A percentile compares a stretch with the other conserved stretches of the same genome.
These are phyloP conservation scores for Alisma plantagoaquatica DNA, from an alignment of 106 monocot genomes.

Conservation along the genomic window DNA sequence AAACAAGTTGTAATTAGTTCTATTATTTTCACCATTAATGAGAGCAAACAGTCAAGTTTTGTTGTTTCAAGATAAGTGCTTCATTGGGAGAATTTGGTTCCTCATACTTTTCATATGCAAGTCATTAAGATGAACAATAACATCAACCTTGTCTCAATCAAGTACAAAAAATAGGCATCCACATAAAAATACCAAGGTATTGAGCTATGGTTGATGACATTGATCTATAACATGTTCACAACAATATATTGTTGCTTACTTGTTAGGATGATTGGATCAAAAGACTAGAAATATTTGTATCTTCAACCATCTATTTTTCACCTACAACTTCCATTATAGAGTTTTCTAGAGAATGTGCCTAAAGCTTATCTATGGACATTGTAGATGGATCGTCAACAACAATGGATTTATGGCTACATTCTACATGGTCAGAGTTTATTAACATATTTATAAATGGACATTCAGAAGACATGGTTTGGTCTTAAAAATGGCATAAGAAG, in stretches of 20 bases:
- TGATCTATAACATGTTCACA: too few species aligned
- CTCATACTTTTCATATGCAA: slow-evolving; percentile 87
- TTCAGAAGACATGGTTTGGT: too few species aligned
- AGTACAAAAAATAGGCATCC: slow-evolving; percentile 84
- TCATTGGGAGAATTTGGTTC: slow-evolving; percentile 41
- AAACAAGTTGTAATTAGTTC: slow-evolving; percentile 48
- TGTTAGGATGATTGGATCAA: slow-evolving; percentile 45
- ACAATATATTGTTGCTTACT: too few species aligned
- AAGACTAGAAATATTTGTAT: slow-evolving; percentile 21
- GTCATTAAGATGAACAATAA: slow-evolving; percentile 78
- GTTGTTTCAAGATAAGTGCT: slow-evolving; percentile 39
- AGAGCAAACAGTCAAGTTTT: slow-evolving; percentile 59
- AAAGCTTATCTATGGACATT: slow-evolving; percentile 82
- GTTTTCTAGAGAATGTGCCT: slow-evolving; percentile 71
- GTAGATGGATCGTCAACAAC: too few species aligned
- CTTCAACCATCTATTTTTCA: slow-evolving; percentile 61
- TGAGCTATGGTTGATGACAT: too few species aligned
- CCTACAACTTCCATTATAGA: slow-evolving; percentile 75
- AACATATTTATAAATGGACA: too few species aligned
- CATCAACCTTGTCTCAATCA: slow-evolving; percentile 86
- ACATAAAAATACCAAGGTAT: too few species aligned
- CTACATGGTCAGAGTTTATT: too few species aligned
- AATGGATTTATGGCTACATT: too few species aligned
- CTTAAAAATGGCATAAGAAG: too few species aligned
- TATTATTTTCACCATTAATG: slow-evolving; percentile 84